Evolutionary conservation across 352 stramenopile species (phyloP), one percentile per base, ranked within the genome.

Genomic region (Phytophthora citrophthora): DNA sequence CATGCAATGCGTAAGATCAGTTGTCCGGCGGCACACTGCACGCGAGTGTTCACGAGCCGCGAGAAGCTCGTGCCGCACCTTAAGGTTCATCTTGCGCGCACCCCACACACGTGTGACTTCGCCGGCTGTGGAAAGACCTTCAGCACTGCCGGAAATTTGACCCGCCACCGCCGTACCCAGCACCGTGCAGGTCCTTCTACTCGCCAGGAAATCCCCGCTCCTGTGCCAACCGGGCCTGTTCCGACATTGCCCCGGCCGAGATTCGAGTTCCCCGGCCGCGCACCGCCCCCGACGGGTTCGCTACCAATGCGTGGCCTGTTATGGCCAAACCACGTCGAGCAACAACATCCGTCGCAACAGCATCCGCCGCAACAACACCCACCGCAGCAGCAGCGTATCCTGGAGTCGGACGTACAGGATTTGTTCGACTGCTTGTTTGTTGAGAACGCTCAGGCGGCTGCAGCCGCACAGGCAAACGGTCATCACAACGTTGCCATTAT

Each of bases 91-190:
- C 51, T 81, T 3, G 79, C 77, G 4, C 72, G 71, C n/a, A 76
- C 72, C 5, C 75, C 77, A 1, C 76, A 88, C 55, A 83, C 73
- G 59, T 90, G 81, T 50, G 66, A 75, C 45, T 70, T 79, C 53
- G 72, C 75, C 24, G 74, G 72, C 6, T 90, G 81, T 43, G 72
- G 73, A 5, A 86, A 88, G 55, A 85, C 76, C 16, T 90, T 90
- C 38, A 88, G 78, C 48, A 90, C 81, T 13, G 72, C 76, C 0
- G 81, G 81, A 1, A 90, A 90, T 34, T 59, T 90, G 46, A 90
- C 81, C 1, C 74, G 81, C 15, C 81, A 90, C 46, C 78, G 83
- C 18, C 81, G 82, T 12, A 81, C 77, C 23, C 77, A 89, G 57
- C 79, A 89, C 61, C 75, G 70, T 3, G 63, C 60, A 0, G 61